Percentiles rank a stretch among this genome's conserved stretches.
Evolutionary conservation across 2,329 filamentous ascomycete genomes (phyloP).

Genomic region (Aspergillus amoenus): DNA sequence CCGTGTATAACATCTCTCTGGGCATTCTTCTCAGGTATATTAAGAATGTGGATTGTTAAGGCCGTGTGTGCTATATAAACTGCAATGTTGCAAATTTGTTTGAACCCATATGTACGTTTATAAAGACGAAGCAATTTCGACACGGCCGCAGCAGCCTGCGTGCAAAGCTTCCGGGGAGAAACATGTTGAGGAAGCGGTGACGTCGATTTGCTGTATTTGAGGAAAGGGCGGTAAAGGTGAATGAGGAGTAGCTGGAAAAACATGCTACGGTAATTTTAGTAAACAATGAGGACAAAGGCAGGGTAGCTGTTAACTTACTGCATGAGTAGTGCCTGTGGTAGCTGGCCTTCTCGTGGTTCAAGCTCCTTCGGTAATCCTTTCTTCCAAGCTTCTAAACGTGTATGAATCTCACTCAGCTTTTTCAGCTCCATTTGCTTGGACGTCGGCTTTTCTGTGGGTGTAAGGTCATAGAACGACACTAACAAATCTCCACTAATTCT

Average conservation of each 20-base stretch:
- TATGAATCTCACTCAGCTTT: conserved; percentile 88
- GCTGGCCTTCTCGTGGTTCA: conserved; percentile 82
- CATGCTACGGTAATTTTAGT: conserved; percentile 64
- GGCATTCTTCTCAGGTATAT: conserved; percentile 88
- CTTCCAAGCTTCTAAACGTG: conserved; percentile 85
- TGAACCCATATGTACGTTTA: conserved; percentile 84
- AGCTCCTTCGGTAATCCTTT: conserved; percentile 80
- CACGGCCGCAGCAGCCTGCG: conserved; percentile 82
- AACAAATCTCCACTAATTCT: conserved; percentile 93
- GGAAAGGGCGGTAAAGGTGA: conserved; percentile 90
- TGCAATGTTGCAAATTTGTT: conserved; percentile 93
- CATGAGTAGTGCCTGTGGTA: conserved; percentile 78
- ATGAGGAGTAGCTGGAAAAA: conserved; percentile 96
- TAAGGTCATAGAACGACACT: conserved; percentile 85
- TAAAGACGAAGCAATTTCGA: conserved; percentile 94
- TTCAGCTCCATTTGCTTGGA: conserved; percentile 84
- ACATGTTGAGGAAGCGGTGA: conserved; percentile 85
- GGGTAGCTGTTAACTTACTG: conserved; percentile 64
- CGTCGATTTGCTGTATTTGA: conserved; percentile 79
- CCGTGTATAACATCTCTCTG: conserved; percentile 87
- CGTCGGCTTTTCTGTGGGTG: conserved; percentile 58
- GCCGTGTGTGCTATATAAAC: conserved; percentile 95
- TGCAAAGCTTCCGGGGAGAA: conserved; percentile 86
- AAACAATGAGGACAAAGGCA: no score
- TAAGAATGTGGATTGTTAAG: conserved; percentile 90